phyloP scores from a whole-genome alignment of 1,284 basidiomycete species.

The Heimioporus retisporus region DNA sequence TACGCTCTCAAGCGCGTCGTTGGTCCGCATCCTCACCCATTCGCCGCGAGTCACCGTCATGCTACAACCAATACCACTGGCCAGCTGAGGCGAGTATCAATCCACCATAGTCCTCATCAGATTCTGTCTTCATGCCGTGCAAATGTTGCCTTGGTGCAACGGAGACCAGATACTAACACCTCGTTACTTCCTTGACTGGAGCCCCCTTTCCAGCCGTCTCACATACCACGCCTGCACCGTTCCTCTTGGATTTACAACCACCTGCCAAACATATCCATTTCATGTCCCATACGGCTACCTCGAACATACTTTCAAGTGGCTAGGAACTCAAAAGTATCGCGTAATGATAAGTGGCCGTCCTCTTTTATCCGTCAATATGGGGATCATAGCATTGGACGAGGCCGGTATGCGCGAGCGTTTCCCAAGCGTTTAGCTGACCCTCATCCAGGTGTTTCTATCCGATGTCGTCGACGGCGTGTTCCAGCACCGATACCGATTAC shows the following conservation, averaged over 20 bases:
- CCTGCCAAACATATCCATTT: constrained; percentile 75
- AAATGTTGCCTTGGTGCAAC: no score
- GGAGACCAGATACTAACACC: no score
- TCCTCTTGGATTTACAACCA: constrained; percentile 53
- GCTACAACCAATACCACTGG: no score
- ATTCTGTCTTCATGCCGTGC: no score
- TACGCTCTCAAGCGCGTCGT: no score
- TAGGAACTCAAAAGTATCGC: constrained; percentile 57
- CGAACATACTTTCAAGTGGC: constrained; percentile 59
- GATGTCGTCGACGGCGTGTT: constrained; percentile 68
- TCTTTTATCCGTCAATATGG: constrained; percentile 80
- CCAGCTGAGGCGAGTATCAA: no score
- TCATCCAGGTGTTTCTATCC: constrained; percentile 69
- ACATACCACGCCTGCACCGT: constrained; percentile 37
- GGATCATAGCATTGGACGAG: constrained; percentile 83
- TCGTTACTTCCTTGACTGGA: no score
- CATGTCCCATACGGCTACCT: constrained; percentile 82
- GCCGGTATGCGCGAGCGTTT: constrained; percentile 85
- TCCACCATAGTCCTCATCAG: no score
- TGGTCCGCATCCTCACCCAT: no score
- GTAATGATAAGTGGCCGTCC: constrained; percentile 73
- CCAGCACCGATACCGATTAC: constrained; percentile 71
- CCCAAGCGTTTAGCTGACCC: constrained; percentile 39
- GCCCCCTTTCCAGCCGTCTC: constrained; percentile 28
- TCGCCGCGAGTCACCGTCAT: no score